Base-by-base conservation (phyloP, 1,284 basidiomycete species). In the Grifola frondosa region DNA sequence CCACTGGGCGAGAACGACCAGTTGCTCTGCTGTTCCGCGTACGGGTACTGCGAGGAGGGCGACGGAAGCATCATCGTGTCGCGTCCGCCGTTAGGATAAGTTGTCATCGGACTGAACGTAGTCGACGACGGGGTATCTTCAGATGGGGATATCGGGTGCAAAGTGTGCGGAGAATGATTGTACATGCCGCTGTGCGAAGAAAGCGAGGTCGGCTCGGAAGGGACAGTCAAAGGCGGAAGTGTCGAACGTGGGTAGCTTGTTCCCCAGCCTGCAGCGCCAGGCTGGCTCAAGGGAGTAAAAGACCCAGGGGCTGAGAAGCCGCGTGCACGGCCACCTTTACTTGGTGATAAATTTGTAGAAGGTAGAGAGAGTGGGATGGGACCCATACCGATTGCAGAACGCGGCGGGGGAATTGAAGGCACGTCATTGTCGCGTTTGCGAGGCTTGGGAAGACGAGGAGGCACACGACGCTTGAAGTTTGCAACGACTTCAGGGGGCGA, bases 401-500 rank as follows among this genome's bases (percentile, higher is more conserved):
- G 81, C 0, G 85, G 83, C 6, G 83, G 80, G n/a, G 83, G 79
- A 30, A 84, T 79, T 19, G 63, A 57, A 60, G 77, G 73, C 19
- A 77, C 63, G 37, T 87, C 83, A 3, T 70, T 64, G 49, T 88
- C 83, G 50, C 87, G 83, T 66, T 88, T 91, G 57, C 83, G 70
- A 22, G 80, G 88, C 63, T 89, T 93, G 44, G 80, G 90, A 32
- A 82, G 80, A 64, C 91, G 89, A 26, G 91, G 91, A n/a, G 90
- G 91, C 1, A 94, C 91, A 55, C 91, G 87, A 43, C 91, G 87
- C 69, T 94, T 94, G 74, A 93, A 93, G 65, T 88, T 88, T 44
- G 89, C 84, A 40, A 94, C 88, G 42, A 91, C 84, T 52, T 91
- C 89, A 39, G 87, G 78, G 8, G 87, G 81, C 1, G 91, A 94